phyloP scores from a whole-genome alignment of 306 rosid species.

The Benincasa hispida region DNA sequence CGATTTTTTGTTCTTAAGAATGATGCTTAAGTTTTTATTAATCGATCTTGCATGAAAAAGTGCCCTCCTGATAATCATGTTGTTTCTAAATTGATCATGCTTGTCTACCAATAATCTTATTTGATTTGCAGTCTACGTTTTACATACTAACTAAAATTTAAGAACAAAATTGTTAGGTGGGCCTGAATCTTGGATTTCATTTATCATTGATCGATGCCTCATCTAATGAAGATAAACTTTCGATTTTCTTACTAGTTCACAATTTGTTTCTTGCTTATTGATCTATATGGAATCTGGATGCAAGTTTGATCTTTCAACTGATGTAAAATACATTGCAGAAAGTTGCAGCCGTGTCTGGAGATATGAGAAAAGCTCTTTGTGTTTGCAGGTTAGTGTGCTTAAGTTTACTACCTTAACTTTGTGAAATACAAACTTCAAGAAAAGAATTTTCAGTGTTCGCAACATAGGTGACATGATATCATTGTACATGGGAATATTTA shows the following conservation, averaged over 20 bases:
- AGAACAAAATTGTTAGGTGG: not conserved
- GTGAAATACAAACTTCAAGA: not conserved
- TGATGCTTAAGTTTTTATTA: not conserved
- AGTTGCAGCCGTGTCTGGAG: constrained; percentile 93
- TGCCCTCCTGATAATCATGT: not conserved
- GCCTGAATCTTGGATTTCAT: not conserved
- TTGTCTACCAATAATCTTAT: not conserved
- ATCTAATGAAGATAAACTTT: not conserved
- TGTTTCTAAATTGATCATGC: not conserved
- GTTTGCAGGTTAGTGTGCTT: constrained; percentile 54
- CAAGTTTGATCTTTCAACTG: not conserved
- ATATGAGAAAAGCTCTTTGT: constrained; percentile 86
- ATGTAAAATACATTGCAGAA: constrained; percentile 38
- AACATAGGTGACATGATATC: not conserved
- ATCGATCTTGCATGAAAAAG: not conserved
- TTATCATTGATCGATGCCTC: not conserved
- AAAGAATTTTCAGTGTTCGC: not conserved
- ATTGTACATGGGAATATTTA: not conserved
- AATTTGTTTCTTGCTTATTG: not conserved
- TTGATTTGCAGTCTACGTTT: not conserved
- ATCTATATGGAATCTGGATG: not conserved
- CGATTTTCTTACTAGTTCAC: not conserved
- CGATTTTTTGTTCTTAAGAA: not conserved
- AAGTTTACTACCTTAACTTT: not conserved
- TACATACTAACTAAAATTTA: not conserved